Conservation (phyloP, 108 stramenopile genomes). For the Nannochloropsis granulata region DNA sequence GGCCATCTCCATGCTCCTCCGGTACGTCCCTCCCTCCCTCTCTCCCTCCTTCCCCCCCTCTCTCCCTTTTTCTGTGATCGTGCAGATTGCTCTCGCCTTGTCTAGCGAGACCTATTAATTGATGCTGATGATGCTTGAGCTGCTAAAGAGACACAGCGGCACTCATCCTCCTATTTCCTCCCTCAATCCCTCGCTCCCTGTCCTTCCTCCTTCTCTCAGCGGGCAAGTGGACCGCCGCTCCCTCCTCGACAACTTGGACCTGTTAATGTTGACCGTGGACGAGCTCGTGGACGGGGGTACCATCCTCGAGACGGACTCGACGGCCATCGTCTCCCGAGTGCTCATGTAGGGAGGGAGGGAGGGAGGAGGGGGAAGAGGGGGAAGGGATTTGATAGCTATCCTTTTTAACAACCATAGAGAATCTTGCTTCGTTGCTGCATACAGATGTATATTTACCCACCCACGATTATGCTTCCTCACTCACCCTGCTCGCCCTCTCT, state of each 20-base stretch:
- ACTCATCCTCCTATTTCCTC: background rate
- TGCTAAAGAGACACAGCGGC: background rate
- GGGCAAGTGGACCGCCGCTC: slow-evolving; percentile 34
- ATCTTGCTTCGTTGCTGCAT: too few relatives aligned
- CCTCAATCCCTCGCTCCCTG: background rate
- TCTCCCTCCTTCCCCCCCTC: background rate
- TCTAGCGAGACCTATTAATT: too few relatives aligned
- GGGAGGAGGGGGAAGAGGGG: background rate
- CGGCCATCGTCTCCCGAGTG: slow-evolving; percentile 35
- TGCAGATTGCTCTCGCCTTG: background rate
- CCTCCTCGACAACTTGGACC: slow-evolving; percentile 37
- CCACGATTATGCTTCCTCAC: too few relatives aligned
- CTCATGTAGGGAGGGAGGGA: slow-evolving; percentile 34
- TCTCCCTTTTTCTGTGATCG: background rate
- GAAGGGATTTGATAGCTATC: background rate
- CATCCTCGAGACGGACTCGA: slow-evolving; percentile 36
- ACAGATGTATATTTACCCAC: too few relatives aligned
- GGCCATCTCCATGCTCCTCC: slow-evolving; percentile 26
- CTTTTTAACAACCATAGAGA: too few relatives aligned
- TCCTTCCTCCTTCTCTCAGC: background rate
- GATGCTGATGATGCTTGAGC: too few relatives aligned
- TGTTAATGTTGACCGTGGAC: slow-evolving; percentile 38
- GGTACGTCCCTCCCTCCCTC: slow-evolving; percentile 2
- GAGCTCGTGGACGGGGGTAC: slow-evolving; percentile 38
- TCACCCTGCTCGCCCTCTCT: background rate